phyloP scores from a whole-genome alignment of 768 basidiomycete species.

The Holtermanniella nyarrowii region DNA sequence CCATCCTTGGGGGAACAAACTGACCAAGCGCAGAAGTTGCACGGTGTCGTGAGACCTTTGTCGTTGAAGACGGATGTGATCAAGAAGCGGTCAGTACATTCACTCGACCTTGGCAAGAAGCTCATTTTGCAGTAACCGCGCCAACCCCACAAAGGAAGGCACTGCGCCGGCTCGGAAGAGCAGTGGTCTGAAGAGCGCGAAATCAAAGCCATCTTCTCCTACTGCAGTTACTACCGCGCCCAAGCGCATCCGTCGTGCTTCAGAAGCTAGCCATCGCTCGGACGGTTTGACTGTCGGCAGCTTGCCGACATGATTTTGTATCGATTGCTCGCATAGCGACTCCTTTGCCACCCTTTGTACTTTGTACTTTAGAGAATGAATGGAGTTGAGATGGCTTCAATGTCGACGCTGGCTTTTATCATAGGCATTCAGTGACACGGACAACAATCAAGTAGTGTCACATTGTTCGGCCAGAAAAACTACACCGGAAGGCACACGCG shows the following conservation, averaged over 20 bases:
- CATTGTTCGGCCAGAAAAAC: no score
- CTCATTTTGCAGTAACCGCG: neutral
- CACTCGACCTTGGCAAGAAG: neutral
- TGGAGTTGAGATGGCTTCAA: no score
- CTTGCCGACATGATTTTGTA: neutral
- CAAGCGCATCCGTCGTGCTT: neutral
- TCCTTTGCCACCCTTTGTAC: neutral
- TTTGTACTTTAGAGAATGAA: neutral
- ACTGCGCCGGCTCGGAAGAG: neutral
- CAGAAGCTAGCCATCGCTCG: neutral
- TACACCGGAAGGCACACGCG: no score
- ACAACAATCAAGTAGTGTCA: no score
- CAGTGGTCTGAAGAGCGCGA: neutral
- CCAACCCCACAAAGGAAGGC: constrained; percentile 1
- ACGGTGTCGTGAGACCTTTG: constrained; percentile 85
- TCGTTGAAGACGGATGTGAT: constrained; percentile 95
- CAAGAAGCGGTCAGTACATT: constrained; percentile 56
- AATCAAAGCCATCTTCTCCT: constrained; percentile 1
- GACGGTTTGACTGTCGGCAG: neutral
- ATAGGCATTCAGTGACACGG: no score
- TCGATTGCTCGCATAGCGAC: no score
- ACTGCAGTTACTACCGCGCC: neutral
- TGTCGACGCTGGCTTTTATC: no score
- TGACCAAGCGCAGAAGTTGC: constrained; percentile 62
- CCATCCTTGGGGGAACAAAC: neutral